phyloP scores from a whole-genome alignment of 768 basidiomycete genomes.

The Asterophora parasitica region DNA sequence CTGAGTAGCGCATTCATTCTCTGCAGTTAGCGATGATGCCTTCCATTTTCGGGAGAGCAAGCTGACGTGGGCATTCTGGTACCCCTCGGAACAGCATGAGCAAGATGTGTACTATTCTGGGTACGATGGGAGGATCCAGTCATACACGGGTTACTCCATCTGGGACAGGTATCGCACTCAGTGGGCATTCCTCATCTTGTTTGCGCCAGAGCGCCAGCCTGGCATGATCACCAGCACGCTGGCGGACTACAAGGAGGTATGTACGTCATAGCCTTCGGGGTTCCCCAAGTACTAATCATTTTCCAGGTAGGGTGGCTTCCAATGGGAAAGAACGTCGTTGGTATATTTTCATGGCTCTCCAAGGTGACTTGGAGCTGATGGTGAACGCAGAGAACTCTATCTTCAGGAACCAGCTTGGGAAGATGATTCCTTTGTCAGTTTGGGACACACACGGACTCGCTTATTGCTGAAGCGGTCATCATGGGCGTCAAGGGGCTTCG shows the following conservation, averaged over 20 bases:
- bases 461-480: slow-evolving; percentile 65
- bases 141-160: slow-evolving; percentile 78
- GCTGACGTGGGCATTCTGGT: slow-evolving; percentile 33
- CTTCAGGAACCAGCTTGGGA: not conserved
- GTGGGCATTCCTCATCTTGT: slow-evolving; percentile 75
- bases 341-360: slow-evolving; percentile 24
- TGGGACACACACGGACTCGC: slow-evolving; percentile 75
- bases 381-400: slow-evolving; percentile 24
- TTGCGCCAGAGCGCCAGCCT: slow-evolving; percentile 69
- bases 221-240: slow-evolving; percentile 79
- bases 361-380: not conserved
- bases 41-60: not conserved
- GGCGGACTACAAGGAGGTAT: slow-evolving; percentile 59
- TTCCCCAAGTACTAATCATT: not conserved
- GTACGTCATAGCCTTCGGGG: slow-evolving; percentile 23
- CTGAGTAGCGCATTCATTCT: slow-evolving; percentile 55
- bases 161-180: slow-evolving; percentile 81
- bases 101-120: slow-evolving; percentile 68
- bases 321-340: slow-evolving; percentile 87
- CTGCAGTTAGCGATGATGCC: slow-evolving; percentile 34
- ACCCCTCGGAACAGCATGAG: slow-evolving; percentile 74
- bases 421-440: slow-evolving; percentile 37
- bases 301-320: slow-evolving; percentile 73
- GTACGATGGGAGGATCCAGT: slow-evolving; percentile 65
- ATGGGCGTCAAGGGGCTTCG: slow-evolving; percentile 62